These are phyloP conservation scores for Wickerhamomyces sp. DNA, from an alignment of 1,139 yeast genomes.

Conservation along the genomic window DNA sequence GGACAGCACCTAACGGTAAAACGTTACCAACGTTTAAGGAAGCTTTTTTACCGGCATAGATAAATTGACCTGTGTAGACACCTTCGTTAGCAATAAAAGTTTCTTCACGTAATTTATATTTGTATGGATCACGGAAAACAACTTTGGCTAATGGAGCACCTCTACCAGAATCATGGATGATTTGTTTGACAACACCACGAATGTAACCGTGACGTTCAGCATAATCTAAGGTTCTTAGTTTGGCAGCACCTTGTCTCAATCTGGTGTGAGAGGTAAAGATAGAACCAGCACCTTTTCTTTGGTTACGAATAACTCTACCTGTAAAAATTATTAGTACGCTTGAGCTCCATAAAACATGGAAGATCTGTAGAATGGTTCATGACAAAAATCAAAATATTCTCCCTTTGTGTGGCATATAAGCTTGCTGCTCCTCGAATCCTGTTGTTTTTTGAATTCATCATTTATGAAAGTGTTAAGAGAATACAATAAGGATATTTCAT, in stretches of 20 bases:
- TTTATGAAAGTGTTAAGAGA: too few species aligned
- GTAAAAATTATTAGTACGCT: slow-evolving; percentile 26
- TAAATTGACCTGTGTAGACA: slow-evolving; percentile 98
- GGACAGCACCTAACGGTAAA: slow-evolving; percentile 93
- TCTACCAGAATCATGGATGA: slow-evolving; percentile 99
- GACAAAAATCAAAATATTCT: too few species aligned
- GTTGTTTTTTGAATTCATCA: too few species aligned
- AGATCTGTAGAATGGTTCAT: too few species aligned
- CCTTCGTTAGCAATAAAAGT: slow-evolving; percentile 99
- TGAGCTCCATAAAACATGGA: too few species aligned
- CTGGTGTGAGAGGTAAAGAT: slow-evolving; percentile 99
- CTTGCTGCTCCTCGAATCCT: too few species aligned
- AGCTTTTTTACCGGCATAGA: slow-evolving; percentile 99
- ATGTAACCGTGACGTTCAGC: slow-evolving; percentile 99
- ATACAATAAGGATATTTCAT: too few species aligned
- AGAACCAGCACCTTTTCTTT: slow-evolving; percentile 99
- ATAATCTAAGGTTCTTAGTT: slow-evolving; percentile 97
- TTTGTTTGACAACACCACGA: slow-evolving; percentile 98
- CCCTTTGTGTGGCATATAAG: too few species aligned
- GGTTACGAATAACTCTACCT: slow-evolving; percentile 99
- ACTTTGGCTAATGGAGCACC: slow-evolving; percentile 99
- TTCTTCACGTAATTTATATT: slow-evolving; percentile 96
- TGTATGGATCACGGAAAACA: slow-evolving; percentile 99
- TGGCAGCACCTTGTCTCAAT: slow-evolving; percentile 99
- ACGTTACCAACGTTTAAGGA: slow-evolving; percentile 96